These are phyloP conservation scores for Ilex aquifolium DNA, from an alignment of 257 asterid species.

Conservation along the genomic window DNA sequence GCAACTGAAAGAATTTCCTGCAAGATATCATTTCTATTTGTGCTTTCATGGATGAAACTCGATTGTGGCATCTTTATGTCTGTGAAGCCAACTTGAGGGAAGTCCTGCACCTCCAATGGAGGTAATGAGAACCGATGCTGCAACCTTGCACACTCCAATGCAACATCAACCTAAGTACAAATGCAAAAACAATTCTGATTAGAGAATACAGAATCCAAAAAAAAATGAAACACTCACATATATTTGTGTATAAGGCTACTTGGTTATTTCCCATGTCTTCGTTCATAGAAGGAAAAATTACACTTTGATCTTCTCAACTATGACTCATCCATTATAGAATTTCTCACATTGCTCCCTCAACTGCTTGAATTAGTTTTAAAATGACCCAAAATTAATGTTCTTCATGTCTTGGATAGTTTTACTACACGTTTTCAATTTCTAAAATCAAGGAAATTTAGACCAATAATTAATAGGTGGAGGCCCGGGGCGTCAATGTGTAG, in stretches of 20 bases:
- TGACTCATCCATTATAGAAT: too few species aligned
- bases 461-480: too few species aligned
- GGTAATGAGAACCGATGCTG: conserved; percentile 71
- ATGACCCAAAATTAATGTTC: too few species aligned
- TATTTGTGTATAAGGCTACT: too few species aligned
- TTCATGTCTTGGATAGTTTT: too few species aligned
- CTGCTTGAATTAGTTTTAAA: background rate
- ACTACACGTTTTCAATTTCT: too few species aligned
- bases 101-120: conserved; percentile 68
- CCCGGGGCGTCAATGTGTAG: too few species aligned
- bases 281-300: background rate
- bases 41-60: conserved; percentile 22
- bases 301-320: background rate
- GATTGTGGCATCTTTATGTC: conserved; percentile 31
- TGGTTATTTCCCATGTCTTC: too few species aligned
- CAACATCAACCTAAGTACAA: conserved; percentile 61
- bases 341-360: background rate
- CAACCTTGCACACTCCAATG: conserved; percentile 84
- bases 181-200: too few species aligned
- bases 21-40: conserved; percentile 49
- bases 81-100: conserved; percentile 27
- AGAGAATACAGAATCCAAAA: too few species aligned
- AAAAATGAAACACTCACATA: too few species aligned
- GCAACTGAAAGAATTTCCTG: conserved; percentile 81
- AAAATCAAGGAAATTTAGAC: too few species aligned